A percentile compares a stretch with the other conserved stretches of the same genome.
Conservation (phyloP, 768 basidiomycete genomes). For the Lactarius quietus region DNA sequence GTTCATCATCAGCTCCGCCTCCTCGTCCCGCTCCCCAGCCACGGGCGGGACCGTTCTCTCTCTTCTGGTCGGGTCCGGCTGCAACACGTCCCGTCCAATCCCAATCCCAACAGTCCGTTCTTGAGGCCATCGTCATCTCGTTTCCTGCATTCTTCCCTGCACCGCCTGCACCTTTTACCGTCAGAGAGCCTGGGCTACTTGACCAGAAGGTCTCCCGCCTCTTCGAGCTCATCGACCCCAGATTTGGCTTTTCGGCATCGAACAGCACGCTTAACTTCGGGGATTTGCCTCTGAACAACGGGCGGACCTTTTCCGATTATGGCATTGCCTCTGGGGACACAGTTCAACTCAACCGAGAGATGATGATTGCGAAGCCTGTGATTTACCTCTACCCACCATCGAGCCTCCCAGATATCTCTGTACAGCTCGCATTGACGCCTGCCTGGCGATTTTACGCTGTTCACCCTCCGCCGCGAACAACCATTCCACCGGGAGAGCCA, state of each 20-base stretch:
- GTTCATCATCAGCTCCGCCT: background rate
- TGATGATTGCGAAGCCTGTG: background rate
- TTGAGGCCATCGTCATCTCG: too few species aligned
- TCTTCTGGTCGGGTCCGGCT: too few species aligned
- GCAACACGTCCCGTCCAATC: too few species aligned
- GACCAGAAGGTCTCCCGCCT: background rate
- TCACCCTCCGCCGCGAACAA: constrained; percentile 1
- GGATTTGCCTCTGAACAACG: background rate
- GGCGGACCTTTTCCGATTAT: background rate
- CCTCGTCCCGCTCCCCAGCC: background rate
- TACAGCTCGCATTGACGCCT: background rate
- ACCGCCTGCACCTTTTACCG: background rate
- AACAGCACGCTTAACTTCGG: background rate
- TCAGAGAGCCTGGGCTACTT: background rate
- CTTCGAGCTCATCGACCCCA: background rate
- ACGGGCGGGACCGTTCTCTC: too few species aligned
- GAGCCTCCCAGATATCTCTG: constrained; percentile 7
- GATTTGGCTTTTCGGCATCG: background rate
- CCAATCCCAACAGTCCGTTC: too few species aligned
- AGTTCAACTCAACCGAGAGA: background rate
- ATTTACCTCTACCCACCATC: constrained; percentile 15
- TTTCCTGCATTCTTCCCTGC: too few species aligned
- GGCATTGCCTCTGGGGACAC: background rate
- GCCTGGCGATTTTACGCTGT: constrained; percentile 15
- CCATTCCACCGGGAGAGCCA: background rate